A percentile compares a stretch with the other conserved stretches of the same genome.
These are phyloP conservation scores for Antrodiella citrinella DNA, from an alignment of 768 basidiomycete genomes.

Conservation along the genomic window DNA sequence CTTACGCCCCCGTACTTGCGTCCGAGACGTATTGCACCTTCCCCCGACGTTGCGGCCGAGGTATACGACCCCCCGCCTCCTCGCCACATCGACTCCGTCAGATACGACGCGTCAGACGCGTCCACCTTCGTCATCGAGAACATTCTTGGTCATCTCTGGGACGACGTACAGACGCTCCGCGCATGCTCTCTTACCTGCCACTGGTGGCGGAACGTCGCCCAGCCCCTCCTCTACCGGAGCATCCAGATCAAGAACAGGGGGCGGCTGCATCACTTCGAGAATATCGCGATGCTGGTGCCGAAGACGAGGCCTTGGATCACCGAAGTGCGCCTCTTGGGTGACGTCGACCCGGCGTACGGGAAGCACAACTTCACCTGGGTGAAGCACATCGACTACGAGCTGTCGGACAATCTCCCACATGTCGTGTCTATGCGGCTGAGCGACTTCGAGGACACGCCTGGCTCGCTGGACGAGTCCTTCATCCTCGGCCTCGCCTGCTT, in stretches of 20 bases:
- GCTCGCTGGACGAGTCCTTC: neutral
- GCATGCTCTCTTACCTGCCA: neutral
- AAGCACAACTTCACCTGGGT: neutral
- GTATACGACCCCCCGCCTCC: no score
- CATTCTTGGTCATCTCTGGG: neutral
- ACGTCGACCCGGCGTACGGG: no score
- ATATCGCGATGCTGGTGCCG: neutral
- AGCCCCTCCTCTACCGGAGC: neutral
- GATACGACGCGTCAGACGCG: no score
- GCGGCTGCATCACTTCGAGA: neutral
- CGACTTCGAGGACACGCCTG: neutral
- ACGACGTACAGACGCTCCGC: neutral
- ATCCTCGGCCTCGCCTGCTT: neutral
- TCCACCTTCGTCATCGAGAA: neutral
- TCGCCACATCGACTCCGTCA: no score
- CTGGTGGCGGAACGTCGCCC: neutral
- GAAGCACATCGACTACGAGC: neutral
- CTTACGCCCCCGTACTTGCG: no score
- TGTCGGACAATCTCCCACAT: neutral
- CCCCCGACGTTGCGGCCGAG: no score
- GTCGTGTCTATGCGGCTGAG: neutral
- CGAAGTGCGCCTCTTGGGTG: no score
- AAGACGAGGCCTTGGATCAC: neutral
- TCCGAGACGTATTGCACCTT: no score
- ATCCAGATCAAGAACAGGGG: neutral